Conservation (phyloP, 1,284 basidiomycete species). For the Tausonia pullulans region DNA sequence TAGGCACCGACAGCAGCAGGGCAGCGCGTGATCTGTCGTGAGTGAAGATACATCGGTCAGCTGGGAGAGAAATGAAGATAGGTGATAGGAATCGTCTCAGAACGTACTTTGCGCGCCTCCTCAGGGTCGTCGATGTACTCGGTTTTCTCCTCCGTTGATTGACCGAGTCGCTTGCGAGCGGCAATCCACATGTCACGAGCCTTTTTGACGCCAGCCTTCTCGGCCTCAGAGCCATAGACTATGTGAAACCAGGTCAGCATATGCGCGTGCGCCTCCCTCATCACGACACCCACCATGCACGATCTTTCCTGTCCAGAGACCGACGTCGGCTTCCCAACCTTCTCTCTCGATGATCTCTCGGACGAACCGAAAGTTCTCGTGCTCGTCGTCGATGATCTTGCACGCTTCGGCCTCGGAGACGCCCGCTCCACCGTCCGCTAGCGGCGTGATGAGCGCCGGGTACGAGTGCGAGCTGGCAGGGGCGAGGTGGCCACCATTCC, state of each 20-base stretch:
- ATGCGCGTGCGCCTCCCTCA: not conserved
- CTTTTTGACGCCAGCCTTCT: conserved; percentile 13
- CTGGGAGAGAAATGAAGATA: not conserved
- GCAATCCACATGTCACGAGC: conserved; percentile 19
- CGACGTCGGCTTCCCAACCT: conserved; percentile 18
- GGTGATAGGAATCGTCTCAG: not conserved
- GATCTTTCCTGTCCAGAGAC: conserved; percentile 23
- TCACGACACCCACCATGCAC: conserved; percentile 19
- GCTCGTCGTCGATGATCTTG: conserved; percentile 21
- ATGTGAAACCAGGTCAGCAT: not conserved
- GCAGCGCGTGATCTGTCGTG: not conserved
- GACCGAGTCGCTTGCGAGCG: conserved; percentile 18
- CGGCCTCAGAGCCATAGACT: conserved; percentile 18
- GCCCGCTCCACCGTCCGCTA: conserved; percentile 25
- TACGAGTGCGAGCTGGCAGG: conserved; percentile 23
- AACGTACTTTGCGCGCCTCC: conserved; percentile 24
- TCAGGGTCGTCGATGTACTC: conserved; percentile 22
- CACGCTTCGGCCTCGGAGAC: conserved; percentile 30
- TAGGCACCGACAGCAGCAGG: conserved; percentile 1
- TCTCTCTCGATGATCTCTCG: conserved; percentile 19
- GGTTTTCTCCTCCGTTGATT: conserved; percentile 17
- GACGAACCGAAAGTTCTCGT: conserved; percentile 24
- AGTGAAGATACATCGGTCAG: not conserved
- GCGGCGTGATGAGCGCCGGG: conserved; percentile 19
- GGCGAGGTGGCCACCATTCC: conserved; percentile 23